These are phyloP conservation scores for Cercospora sp. DNA, from an alignment of 2,329 filamentous ascomycete species.

Conservation along the genomic window DNA sequence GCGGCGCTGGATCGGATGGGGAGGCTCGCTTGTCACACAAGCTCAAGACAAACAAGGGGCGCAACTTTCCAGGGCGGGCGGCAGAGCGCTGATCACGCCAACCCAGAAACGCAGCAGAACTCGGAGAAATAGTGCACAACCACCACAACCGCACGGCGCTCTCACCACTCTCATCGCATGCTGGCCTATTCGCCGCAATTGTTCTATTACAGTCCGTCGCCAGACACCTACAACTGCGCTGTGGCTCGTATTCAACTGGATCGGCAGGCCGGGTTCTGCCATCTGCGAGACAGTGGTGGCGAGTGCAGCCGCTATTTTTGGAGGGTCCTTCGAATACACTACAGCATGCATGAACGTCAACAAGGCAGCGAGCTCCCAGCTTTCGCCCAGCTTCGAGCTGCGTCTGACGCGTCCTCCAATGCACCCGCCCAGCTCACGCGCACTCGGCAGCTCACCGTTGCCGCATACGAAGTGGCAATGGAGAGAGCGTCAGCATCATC, in stretches of 20 bases:
- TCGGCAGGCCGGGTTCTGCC: slow-evolving; percentile 8
- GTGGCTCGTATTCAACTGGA: slow-evolving; percentile 20
- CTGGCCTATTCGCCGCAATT: neutral
- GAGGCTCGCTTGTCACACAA: neutral
- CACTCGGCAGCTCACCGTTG: neutral
- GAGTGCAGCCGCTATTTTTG: slow-evolving; percentile 8
- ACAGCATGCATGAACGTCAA: slow-evolving; percentile 7
- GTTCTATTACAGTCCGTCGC: neutral
- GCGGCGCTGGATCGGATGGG: neutral
- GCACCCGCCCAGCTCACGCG: neutral
- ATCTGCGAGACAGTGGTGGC: slow-evolving; percentile 14
- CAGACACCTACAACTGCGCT: neutral
- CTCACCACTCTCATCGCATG: neutral
- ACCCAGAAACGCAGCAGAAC: neutral
- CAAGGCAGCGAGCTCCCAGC: neutral
- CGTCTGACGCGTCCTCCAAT: slow-evolving; percentile 14
- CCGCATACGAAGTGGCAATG: slow-evolving; percentile 1
- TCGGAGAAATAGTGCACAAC: neutral
- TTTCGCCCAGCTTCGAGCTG: neutral
- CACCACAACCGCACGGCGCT: neutral
- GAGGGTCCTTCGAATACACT: neutral
- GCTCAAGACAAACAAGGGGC: slow-evolving; percentile 4
- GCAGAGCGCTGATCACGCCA: neutral
- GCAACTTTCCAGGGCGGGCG: neutral
- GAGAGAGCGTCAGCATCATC: slow-evolving; percentile 2